Evolutionary conservation across 768 basidiomycete genomes (phyloP), one percentile per base, ranked within the genome.

Genomic region (Lanmaoa rubissima): DNA sequence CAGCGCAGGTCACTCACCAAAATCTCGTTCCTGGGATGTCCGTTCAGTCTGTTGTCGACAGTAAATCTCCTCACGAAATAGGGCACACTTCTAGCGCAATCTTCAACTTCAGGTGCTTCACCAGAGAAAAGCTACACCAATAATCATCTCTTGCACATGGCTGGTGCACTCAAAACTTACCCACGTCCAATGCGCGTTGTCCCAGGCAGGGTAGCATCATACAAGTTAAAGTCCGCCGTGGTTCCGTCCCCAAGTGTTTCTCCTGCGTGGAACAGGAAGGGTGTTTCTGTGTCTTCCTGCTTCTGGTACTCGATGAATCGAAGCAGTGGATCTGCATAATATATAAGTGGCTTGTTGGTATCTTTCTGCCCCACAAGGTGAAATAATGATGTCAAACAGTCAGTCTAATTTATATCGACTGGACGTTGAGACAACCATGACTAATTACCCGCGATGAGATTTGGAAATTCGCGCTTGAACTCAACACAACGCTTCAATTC

Each of bases 11-110:
- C 66, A 45, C 45, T 55, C 64, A 88, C 86, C 68, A 90, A 68
- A 38, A 90, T 80, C 64, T 90, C 87, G 61, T 90, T 88, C 49
- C 87, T 88, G 16, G 19, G 1, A 28, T 24, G 35, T 28, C 36
- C 31, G 56, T 48, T 49, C 35, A 55, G 53, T 19, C 5, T 5
- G 17, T 9, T 31, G n/a, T 10, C 24, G 11, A 46, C 35, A 36
- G 48, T 35, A 16, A 17, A 16, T 13, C 17, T 43, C 67, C 76
- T 53, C 61, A 79, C 77, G 78, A 81, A 38, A 80, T 78, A 12
- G 81, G 80, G 61, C 79, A 80, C 28, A 79, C 72, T 62, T 81
- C 79, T 35, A 80, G 55, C 17, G 74, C 71, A 55, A 82, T 76
- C 16, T 63, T 66, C 44, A 81, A 60, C 48, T 67, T 69, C 3